Percentiles rank a stretch among this genome's conserved stretches.
These are phyloP conservation scores for Irpex sp. DNA, from an alignment of 1,284 basidiomycete species.

Conservation along the genomic window DNA sequence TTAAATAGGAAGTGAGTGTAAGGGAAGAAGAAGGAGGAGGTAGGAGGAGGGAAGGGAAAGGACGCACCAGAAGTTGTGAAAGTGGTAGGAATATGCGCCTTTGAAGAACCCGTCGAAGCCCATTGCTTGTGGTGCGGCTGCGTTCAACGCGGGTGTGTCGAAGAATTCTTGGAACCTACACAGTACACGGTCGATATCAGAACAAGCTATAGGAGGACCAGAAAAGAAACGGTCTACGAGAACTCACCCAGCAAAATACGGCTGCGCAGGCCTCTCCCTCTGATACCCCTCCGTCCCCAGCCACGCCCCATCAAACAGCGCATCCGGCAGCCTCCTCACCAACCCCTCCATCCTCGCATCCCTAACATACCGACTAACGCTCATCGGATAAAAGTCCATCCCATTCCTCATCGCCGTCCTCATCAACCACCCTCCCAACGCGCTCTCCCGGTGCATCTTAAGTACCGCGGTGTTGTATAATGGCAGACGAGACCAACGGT, in stretches of 20 bases:
- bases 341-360: slow-evolving; percentile 60
- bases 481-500: slow-evolving; percentile 62
- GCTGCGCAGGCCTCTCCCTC: slow-evolving; percentile 62
- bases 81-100: slow-evolving; percentile 70
- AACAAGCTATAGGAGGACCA: too few relatives aligned
- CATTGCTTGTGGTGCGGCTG: slow-evolving; percentile 49
- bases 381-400: slow-evolving; percentile 71
- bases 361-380: slow-evolving; percentile 56
- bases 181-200: background rate
- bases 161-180: slow-evolving; percentile 59
- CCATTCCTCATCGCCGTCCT: slow-evolving; percentile 64
- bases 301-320: slow-evolving; percentile 69
- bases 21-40: too few relatives aligned
- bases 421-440: slow-evolving; percentile 63
- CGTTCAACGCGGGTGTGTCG: slow-evolving; percentile 48
- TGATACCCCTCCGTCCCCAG: slow-evolving; percentile 64
- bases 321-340: slow-evolving; percentile 61
- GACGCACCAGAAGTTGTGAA: slow-evolving; percentile 45
- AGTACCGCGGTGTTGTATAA: slow-evolving; percentile 72
- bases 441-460: slow-evolving; percentile 59
- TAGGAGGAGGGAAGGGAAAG: too few relatives aligned
- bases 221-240: too few relatives aligned
- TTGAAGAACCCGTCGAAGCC: slow-evolving; percentile 70
- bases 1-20: slow-evolving; percentile 8
- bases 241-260: slow-evolving; percentile 58